Evolutionary conservation across 176 grass and related monocot genomes (phyloP), one percentile per base, ranked within the genome.

Genomic region (Musa acuminata): DNA sequence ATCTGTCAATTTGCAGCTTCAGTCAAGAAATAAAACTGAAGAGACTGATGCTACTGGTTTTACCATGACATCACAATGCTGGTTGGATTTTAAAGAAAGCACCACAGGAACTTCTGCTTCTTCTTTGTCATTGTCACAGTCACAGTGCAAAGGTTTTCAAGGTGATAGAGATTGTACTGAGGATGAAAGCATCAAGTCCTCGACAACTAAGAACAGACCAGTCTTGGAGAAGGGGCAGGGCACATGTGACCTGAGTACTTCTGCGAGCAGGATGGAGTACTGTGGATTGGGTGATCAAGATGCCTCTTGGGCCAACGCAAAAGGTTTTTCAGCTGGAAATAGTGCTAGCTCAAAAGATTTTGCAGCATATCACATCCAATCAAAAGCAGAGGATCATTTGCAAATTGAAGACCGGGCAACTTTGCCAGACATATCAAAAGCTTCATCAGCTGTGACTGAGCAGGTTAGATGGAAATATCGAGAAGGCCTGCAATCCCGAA

Each of bases 1-100:
- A 52, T 87, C 90, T 87, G 62, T 50, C 58, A 80, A 71, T 76
- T 80, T 83, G 71, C 84, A 89, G 65, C 70, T 21, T 48, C 85
- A 77, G 69, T 86, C 84, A 26, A 82, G 81, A 70, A 48, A 43
- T 84, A 84, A 84, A 82, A 54, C 69, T 69, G 84, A 86, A 9
- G 71, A 80, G 27, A 43, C 21, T 8, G 86, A 88, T 27, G 65
- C 73, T 82, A 75, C 50, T 78, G 72, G 53, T 11, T 77, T 77
- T 65, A 78, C 67, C 58, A 78, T 60, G 26, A 84, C 81, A 80
- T 80, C 82, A 69, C 58, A 67, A 11, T 62, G 85, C 51, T 78
- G 52, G 75, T 51, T 81, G 23, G 82, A 75, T 79, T 78, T 81
- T 80, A 92, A 83, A 69, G 86, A 88, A 72, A 73, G 16, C 52